These are phyloP conservation scores for Pichia sp. DNA, from an alignment of 1,139 yeast species.

Conservation along the genomic window DNA sequence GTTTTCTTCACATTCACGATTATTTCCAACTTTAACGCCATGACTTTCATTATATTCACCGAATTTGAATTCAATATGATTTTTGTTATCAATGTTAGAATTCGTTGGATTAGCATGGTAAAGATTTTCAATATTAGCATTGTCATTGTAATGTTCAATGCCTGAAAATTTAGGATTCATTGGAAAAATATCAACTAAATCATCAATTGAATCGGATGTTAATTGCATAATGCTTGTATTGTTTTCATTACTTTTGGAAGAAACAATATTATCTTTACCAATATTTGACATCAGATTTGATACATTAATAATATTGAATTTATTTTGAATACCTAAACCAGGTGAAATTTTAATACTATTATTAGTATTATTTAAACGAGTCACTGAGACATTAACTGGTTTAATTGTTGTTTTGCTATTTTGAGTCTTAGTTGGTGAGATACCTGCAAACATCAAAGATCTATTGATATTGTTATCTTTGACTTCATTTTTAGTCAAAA, in stretches of 20 bases:
- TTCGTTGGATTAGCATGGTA: background rate
- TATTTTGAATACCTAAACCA: slow-evolving; percentile 7
- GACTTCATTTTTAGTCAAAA: background rate
- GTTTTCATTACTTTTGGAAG: background rate
- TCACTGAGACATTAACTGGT: no score
- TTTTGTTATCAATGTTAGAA: background rate
- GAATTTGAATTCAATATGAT: background rate
- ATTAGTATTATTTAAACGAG: background rate
- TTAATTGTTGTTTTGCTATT: background rate
- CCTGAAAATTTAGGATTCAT: background rate
- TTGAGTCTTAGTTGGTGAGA: background rate
- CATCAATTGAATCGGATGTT: slow-evolving; percentile 6
- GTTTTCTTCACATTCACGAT: background rate
- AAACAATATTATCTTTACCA: background rate
- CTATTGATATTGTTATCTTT: background rate
- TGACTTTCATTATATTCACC: background rate
- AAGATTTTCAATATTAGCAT: background rate
- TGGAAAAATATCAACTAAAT: background rate
- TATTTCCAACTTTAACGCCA: background rate
- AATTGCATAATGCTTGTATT: slow-evolving; percentile 1
- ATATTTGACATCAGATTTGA: background rate
- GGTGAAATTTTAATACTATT: slow-evolving; percentile 2
- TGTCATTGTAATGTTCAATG: background rate
- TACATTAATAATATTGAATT: slow-evolving; percentile 4
- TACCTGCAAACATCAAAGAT: slow-evolving; percentile 10